A percentile compares a stretch with the other conserved stretches of the same genome.
Conservation (phyloP, 495 filamentous ascomycete genomes). For the Poronia punctata region DNA sequence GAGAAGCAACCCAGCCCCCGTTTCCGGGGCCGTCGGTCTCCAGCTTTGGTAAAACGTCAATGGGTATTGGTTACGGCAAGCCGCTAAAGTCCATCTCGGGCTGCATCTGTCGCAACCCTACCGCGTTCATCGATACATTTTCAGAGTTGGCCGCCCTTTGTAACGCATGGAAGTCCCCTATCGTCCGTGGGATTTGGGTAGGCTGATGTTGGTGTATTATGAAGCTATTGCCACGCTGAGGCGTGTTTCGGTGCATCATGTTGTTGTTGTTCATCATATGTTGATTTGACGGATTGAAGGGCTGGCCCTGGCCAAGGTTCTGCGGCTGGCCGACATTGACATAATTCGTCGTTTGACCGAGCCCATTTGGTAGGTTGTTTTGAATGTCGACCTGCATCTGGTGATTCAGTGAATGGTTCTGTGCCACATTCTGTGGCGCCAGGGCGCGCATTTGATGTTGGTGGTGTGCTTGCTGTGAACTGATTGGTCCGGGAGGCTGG, state of each 20-base stretch:
- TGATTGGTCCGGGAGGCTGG: constrained; percentile 25
- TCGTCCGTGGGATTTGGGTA: constrained; percentile 29
- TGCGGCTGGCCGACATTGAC: constrained; percentile 20
- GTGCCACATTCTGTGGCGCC: constrained; percentile 25
- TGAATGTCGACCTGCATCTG: constrained; percentile 30
- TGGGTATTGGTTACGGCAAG: too few relatives aligned
- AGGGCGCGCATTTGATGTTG: constrained; percentile 28
- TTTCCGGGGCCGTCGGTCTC: too few relatives aligned
- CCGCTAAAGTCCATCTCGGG: constrained; percentile 25
- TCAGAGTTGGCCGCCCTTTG: constrained; percentile 38
- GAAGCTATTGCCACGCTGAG: constrained; percentile 35
- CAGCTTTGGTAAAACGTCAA: too few relatives aligned
- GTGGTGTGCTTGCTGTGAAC: constrained; percentile 28
- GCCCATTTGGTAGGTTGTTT: constrained; percentile 19
- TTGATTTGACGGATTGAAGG: constrained; percentile 10
- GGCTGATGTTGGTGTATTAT: constrained; percentile 30
- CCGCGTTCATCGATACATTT: constrained; percentile 27
- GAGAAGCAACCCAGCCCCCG: too few relatives aligned
- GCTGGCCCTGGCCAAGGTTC: constrained; percentile 12
- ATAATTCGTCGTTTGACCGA: constrained; percentile 16
- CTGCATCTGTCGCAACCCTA: constrained; percentile 26
- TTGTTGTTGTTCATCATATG: constrained; percentile 18
- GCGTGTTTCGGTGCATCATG: constrained; percentile 31
- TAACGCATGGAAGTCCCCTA: constrained; percentile 41
- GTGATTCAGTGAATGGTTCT: constrained; percentile 28